These are phyloP conservation scores for Rhizophagus clarus DNA, from an alignment of 192 early-diverging fungal species.

Conservation along the genomic window DNA sequence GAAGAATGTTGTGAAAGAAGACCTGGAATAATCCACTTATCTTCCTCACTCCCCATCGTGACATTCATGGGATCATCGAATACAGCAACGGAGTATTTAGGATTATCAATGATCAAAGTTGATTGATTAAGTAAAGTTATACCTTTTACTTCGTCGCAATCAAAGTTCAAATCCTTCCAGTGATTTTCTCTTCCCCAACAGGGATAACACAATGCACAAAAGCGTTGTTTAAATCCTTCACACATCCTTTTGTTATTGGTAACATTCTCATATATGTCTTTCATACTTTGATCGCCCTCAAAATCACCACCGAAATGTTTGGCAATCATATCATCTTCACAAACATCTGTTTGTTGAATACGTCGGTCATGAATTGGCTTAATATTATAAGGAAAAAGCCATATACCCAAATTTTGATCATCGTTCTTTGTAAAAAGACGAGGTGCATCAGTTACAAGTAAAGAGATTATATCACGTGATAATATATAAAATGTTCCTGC, in stretches of 20 bases:
- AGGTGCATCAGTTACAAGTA: slow-evolving; percentile 53
- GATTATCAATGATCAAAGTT: background rate
- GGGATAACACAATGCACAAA: slow-evolving; percentile 61
- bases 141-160: slow-evolving; percentile 55
- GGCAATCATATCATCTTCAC: slow-evolving; percentile 66
- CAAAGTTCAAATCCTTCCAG: slow-evolving; percentile 58
- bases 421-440: slow-evolving; percentile 60
- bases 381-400: slow-evolving; percentile 62
- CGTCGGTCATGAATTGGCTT: slow-evolving; percentile 58
- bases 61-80: slow-evolving; percentile 13
- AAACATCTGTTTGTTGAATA: slow-evolving; percentile 64
- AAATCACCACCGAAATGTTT: slow-evolving; percentile 59
- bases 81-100: background rate
- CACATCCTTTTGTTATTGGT: slow-evolving; percentile 45
- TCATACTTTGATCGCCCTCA: slow-evolving; percentile 48
- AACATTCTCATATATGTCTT: slow-evolving; percentile 58
- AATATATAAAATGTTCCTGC: slow-evolving; percentile 64
- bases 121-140: slow-evolving; percentile 46
- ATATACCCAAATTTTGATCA: slow-evolving; percentile 63
- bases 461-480: slow-evolving; percentile 55
- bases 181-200: slow-evolving; percentile 53
- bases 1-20: slow-evolving; percentile 52
- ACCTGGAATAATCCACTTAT: slow-evolving; percentile 58
- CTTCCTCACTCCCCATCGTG: slow-evolving; percentile 37
- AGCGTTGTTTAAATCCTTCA: slow-evolving; percentile 51